Evolutionary conservation across 129 eudicot genomes (phyloP), one percentile per base, ranked within the genome.

Genomic region (Saposhnikovia divaricata): DNA sequence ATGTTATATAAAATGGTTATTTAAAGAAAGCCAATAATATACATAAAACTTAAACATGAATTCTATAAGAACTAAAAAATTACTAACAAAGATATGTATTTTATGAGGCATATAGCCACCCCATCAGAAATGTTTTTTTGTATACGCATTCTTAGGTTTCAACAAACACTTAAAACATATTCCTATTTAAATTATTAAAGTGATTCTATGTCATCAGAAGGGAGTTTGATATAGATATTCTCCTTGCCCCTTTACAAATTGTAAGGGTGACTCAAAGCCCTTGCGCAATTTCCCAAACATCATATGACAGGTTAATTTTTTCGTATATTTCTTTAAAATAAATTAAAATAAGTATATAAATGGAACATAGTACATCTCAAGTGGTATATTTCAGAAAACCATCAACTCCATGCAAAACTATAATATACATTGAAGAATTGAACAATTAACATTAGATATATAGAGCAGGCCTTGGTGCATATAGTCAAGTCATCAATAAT

Each of bases 271-370:
- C 89, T 91, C 93, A 91, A 85, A 91, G 93, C 96, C 96, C 93
- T 89, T 91, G 96, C 96, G 93, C 96, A 91, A 83, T 84, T 77
- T 87, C 91, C 93, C 95, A 90, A 85, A 81, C 96, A 90, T 90
- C 92, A 90, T 84, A 43, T 83, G 96, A 87, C 92, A 82, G 42
- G 42, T 39, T 71, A 68, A 68, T 10, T 71, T 13, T 27, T 39
- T 19, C 34, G 25, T 37, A 11, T 37, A 2, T 71, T 6, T 7
- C 18, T 0, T 34, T 71, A 34, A 11, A 16, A 71, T 28, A 66
- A 66, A 66, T 66, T 31, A 34, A 59, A 59, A 57, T 12, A 57
- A 7, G 34, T 9, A 59, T 23, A 1, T 2, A 9, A 57, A 57
- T 57, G 4, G 34, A 59, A n/a, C 34, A n/a, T 5, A n/a, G 27